Evolutionary conservation across 371 early-diverging fungal genomes (phyloP).

Genomic region (Mortierella sp.): DNA sequence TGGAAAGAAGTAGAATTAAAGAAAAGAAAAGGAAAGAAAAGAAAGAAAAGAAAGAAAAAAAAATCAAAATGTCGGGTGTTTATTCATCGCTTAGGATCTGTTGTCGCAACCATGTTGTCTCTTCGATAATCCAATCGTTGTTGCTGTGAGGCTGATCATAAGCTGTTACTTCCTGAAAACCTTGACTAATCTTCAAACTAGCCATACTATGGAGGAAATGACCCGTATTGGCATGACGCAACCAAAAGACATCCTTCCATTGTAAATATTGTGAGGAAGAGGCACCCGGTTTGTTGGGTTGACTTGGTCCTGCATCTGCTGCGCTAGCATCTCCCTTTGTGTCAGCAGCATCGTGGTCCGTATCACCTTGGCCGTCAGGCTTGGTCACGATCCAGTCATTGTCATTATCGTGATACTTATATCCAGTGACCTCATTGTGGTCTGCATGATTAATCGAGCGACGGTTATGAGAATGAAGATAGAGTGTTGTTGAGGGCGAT

Average conservation of each 20-base stretch:
- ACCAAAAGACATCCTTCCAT: constrained; percentile 48
- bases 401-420: constrained; percentile 27
- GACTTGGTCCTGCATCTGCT: not conserved
- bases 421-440: constrained; percentile 40
- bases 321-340: not conserved
- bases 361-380: constrained; percentile 5
- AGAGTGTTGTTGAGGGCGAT: constrained; percentile 38
- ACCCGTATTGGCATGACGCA: constrained; percentile 43
- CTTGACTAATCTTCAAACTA: constrained; percentile 36
- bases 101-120: constrained; percentile 49
- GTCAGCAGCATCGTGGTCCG: not conserved
- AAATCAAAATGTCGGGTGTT: no score
- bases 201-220: constrained; percentile 41
- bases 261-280: constrained; percentile 17
- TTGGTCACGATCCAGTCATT: constrained; percentile 46
- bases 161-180: constrained; percentile 39
- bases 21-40: not conserved
- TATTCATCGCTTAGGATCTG: constrained; percentile 12
- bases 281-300: not conserved
- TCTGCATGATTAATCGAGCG: constrained; percentile 31
- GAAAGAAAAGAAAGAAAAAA: no score
- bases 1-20: constrained; percentile 35
- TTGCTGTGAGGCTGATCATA: constrained; percentile 27
- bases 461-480: constrained; percentile 32
- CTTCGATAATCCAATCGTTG: constrained; percentile 51